Percentiles rank a stretch among this genome's conserved stretches.
Evolutionary conservation across 2,329 filamentous ascomycete species (phyloP).

Genomic region (Diplocarpon mali): DNA sequence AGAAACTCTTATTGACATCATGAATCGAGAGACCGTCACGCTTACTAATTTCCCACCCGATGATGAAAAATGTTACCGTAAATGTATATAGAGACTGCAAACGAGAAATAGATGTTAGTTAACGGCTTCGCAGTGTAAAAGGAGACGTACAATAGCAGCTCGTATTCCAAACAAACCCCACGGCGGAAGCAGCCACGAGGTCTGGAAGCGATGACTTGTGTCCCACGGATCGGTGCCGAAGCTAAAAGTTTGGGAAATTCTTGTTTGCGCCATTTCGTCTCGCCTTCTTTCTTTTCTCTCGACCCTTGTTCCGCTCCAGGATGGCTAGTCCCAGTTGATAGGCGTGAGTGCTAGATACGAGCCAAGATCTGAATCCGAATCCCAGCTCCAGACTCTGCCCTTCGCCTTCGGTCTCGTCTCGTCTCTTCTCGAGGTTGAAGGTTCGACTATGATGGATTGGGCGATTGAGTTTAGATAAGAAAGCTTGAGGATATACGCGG

Average conservation of each 20-base stretch:
- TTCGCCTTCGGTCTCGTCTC: too few species aligned
- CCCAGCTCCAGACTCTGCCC: too few species aligned
- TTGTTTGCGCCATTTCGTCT: conserved; percentile 5
- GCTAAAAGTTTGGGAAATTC: conserved; percentile 8
- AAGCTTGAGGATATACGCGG: too few species aligned
- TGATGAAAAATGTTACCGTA: conserved; percentile 54
- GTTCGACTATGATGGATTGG: too few species aligned
- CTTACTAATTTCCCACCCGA: conserved; percentile 53
- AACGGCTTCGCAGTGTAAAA: conserved; percentile 9
- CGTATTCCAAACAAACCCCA: conserved; percentile 47
- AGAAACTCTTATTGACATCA: conserved; percentile 49
- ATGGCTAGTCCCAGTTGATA: too few species aligned
- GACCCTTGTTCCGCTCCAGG: too few species aligned
- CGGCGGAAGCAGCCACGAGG: conserved; percentile 70
- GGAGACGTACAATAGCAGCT: conserved; percentile 39
- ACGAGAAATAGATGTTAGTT: neutral
- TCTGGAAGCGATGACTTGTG: conserved; percentile 55
- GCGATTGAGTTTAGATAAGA: too few species aligned
- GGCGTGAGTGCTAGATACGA: too few species aligned
- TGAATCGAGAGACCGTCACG: conserved; percentile 12
- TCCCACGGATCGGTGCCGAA: conserved; percentile 25
- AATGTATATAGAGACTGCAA: conserved; percentile 55
- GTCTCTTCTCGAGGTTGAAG: too few species aligned
- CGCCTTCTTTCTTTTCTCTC: neutral
- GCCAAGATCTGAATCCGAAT: too few species aligned